Percentiles rank a stretch among this genome's conserved stretches.
phyloP scores from a whole-genome alignment of 768 basidiomycete species.

The Paxillus rubicundulus region DNA sequence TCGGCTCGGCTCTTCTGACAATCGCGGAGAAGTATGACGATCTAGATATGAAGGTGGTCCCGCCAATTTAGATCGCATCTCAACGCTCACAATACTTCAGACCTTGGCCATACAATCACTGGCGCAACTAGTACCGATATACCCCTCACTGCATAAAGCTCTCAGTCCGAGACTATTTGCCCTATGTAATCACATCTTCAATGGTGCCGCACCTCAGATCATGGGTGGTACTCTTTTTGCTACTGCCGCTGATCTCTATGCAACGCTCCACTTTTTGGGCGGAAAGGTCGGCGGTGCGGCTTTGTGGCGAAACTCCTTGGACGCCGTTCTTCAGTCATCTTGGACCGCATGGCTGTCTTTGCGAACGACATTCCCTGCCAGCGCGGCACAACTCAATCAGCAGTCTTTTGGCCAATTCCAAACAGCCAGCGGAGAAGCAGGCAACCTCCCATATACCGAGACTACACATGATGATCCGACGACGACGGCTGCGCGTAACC shows the following conservation, averaged over 20 bases:
- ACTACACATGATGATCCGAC: conserved; percentile 44
- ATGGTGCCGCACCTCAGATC: conserved; percentile 48
- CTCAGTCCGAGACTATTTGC: conserved; percentile 51
- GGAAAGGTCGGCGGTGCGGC: conserved; percentile 75
- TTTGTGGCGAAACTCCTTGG: conserved; percentile 73
- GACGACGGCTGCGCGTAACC: conserved; percentile 48
- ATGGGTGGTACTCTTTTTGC: conserved; percentile 39
- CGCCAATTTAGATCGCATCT: background rate
- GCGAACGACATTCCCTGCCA: conserved; percentile 54
- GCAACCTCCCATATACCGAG: conserved; percentile 12
- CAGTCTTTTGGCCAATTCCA: conserved; percentile 4
- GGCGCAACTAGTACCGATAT: conserved; percentile 54
- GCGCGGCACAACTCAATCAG: conserved; percentile 36
- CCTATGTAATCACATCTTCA: conserved; percentile 54
- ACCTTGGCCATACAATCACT: conserved; percentile 47
- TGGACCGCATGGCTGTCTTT: conserved; percentile 59
- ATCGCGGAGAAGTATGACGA: conserved; percentile 53
- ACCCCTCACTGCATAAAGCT: conserved; percentile 65
- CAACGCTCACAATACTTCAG: conserved; percentile 34
- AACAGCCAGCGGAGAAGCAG: conserved; percentile 9
- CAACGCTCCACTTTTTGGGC: conserved; percentile 64
- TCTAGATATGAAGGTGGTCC: conserved; percentile 52
- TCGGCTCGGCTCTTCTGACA: conserved; percentile 54
- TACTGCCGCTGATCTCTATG: conserved; percentile 57
- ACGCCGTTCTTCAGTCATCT: conserved; percentile 65